Evolutionary conservation across 2,329 filamentous ascomycete species (phyloP).

Genomic region (Leptographium lundbergii): DNA sequence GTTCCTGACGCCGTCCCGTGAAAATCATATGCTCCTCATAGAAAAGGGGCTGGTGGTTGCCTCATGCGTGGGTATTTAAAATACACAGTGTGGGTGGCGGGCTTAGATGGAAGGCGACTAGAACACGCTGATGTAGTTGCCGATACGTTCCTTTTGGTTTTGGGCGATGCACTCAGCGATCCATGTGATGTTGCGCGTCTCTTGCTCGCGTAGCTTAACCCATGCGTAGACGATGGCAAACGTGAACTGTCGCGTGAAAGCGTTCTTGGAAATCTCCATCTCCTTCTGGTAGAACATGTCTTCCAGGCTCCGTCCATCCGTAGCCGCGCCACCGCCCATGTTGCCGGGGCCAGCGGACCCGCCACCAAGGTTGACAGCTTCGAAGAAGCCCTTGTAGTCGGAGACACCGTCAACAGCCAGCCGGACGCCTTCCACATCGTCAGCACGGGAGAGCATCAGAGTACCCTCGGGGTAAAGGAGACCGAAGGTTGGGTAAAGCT

Average conservation of each 20-base stretch:
- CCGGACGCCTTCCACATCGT: slow-evolving; percentile 87
- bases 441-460: slow-evolving; percentile 85
- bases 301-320: slow-evolving; percentile 81
- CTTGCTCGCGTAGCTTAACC: slow-evolving; percentile 97
- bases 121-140: slow-evolving; percentile 98
- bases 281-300: slow-evolving; percentile 99
- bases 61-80: slow-evolving; percentile 1
- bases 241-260: slow-evolving; percentile 93
- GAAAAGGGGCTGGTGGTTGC: neutral
- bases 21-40: neutral
- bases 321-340: slow-evolving; percentile 66
- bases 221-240: slow-evolving; percentile 92
- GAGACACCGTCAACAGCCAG: slow-evolving; percentile 85
- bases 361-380: slow-evolving; percentile 69
- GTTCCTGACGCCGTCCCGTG: slow-evolving; percentile 3
- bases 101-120: slow-evolving; percentile 22
- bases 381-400: slow-evolving; percentile 95
- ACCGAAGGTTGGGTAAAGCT: slow-evolving; percentile 88
- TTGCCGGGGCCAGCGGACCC: slow-evolving; percentile 65
- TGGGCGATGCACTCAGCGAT: slow-evolving; percentile 99
- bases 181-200: slow-evolving; percentile 99
- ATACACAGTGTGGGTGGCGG: neutral
- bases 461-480: slow-evolving; percentile 88
- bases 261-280: slow-evolving; percentile 93
- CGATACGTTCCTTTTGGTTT: slow-evolving; percentile 97